Evolutionary conservation across 2,329 filamentous ascomycete species (phyloP), one percentile per base, ranked within the genome.

Genomic region (Aspergillus fructus): DNA sequence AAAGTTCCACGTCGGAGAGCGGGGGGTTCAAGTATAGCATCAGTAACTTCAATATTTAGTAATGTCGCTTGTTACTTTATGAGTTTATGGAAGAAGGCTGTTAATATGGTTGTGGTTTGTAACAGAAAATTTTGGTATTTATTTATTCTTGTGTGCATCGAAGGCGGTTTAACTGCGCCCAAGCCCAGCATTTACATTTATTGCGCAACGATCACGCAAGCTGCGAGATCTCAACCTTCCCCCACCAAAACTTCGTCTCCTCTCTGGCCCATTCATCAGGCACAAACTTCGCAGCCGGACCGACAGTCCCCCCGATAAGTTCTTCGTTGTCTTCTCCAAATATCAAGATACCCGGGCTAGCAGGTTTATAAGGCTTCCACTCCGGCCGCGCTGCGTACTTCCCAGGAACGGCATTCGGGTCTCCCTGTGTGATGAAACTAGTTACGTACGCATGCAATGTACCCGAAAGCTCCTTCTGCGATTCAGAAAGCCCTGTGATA

Each of bases 261-360:
- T 73, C 70, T 24, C 71, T 68, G 2, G 71, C 73, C 77, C 77
- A 81, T 13, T 66, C 68, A 64, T 78, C 78, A 21, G 72, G 66
- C 5, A 69, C 63, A 60, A 79, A 65, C 57, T 77, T 64, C 3
- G 79, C 78, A 6, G 77, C 62, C 21, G 73, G 66, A 1, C 76
- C 78, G 19, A 62, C 50, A 0, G 5, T 23, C 0, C 79, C 80
- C 0, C 80, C 79, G 43, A 78, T 78, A 7, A 77, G 66, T 59
- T 82, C 79, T 61, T 82, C 75, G 61, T 82, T 82, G 0, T 75
- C 79, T 37, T 78, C 69, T 0, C 80, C 79, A 21, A 82, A 71
- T 0, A 78, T 58, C 78, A 82, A 78, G 0, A 76, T 74, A 23
- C 30, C 30, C 3, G 46, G 46, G 13, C 8, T 13, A 9, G 66